Base-by-base conservation (phyloP, 495 filamentous ascomycete species). In the Tuber magnatum region DNA sequence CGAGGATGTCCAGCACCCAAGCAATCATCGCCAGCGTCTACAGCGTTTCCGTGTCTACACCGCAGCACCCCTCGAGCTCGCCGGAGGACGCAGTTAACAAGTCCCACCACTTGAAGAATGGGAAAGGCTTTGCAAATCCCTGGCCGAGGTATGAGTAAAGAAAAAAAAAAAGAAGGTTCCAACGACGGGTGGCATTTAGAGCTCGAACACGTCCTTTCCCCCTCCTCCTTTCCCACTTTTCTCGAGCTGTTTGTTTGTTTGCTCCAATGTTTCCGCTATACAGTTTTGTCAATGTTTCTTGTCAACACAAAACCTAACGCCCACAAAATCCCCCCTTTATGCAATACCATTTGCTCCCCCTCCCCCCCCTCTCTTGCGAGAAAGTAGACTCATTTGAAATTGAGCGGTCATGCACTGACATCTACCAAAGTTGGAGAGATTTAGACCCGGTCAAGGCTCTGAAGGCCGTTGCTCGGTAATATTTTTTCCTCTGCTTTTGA, bases 131-230 rank as follows among this genome's bases (percentile, higher is more conserved):
- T 70, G 41, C 68, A 22, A 82, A 82, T 48, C 81, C 81, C 43
- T 82, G 77, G 81, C 81, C 76, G 39, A 82, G 81, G 81, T 82
- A 76, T 76, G 80, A 48, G 68, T 71, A 76, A 38, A 79, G 7
- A 43, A 40, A 20, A n/a, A 16, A 72, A 1, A 35, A 80, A 46
- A 24, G 3, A 28, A 42, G 24, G 22, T 6, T 73, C 32, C 41
- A 38, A 48, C 22, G 48, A 72, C 9, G 42, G 61, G 20, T 40
- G 44, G 71, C 14, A 72, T 43, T 38, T 32, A 2, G 61, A 69
- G 65, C 39, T 14, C 38, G 12, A 43, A 12, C 24, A 65, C 24
- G 41, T 61, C 48, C 72, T 73, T 77, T 40, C 22, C 42, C 72
- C 65, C 43, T 61, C 32, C 42, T 73, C 46, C 68, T 69, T 40